Base-by-base conservation (phyloP, 1,139 yeast genomes). In the Candida sp. region DNA sequence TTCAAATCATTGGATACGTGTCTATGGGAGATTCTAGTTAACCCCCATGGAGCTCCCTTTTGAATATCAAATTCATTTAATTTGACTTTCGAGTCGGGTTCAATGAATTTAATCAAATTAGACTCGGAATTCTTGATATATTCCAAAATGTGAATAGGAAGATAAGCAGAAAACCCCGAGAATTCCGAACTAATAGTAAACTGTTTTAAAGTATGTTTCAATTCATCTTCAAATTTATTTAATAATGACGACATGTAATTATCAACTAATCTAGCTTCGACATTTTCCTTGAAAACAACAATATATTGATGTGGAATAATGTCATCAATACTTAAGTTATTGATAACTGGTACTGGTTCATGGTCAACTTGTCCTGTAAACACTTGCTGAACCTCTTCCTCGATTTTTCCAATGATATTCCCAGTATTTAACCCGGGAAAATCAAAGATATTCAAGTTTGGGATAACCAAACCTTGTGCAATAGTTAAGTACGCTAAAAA, bases 231-330 rank as follows among this genome's bases (percentile, higher is more conserved):
- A 15, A 50, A 40, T 4, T 30, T 37, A 5, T 25, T n/a, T 33
- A 46, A 33, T 45, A 49, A 41, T 19, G 40, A 27, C 21, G 33
- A 35, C 33, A 49, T 43, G 30, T 43, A 45, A 3, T 33, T 23
- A 45, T 73, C 66, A 49, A 85, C 79, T 33, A 77, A 70, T 36
- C 56, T 62, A 4, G 54, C 47, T 6, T 50, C 51, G 36, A 59
- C 54, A 19, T 55, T 64, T 15, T 65, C 65, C 21, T 70, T 63
- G 45, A 67, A 64, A 22, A 70, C 70, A 39, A 70, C 59, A 36
- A 70, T 63, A 47, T 68, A 71, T 43, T 57, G 64, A 44, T 63
- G 79, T 33, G 90, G 86, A 54, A 88, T 78, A 43, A 76, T 56
- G 23, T 37, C 39, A 11, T 37, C 33, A 27, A 22, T 15, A 19